Evolutionary conservation across 139 green algal genomes (phyloP).

Genomic region (Pseudopediastrum boryanum): DNA sequence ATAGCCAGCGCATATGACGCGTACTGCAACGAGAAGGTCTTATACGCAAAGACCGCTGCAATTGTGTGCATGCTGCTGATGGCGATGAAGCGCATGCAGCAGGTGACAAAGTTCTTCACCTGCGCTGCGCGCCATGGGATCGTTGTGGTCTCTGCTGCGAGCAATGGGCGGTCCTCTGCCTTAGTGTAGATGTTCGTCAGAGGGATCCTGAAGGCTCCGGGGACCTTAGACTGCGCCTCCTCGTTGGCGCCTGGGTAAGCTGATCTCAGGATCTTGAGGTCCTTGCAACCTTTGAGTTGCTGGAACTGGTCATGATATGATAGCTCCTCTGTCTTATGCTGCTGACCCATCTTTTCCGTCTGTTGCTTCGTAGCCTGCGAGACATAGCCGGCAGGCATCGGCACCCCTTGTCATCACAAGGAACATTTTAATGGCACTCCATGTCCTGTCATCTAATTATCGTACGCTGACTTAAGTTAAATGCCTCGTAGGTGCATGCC

Average conservation of each 20-base stretch:
- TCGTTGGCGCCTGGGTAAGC: conserved; percentile 1
- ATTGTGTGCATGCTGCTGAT: conserved; percentile 25
- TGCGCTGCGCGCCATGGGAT: conserved; percentile 7
- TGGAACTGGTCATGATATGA: conserved; percentile 19
- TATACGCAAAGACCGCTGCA: not conserved
- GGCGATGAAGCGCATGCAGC: conserved; percentile 12
- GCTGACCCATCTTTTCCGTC: too few relatives aligned
- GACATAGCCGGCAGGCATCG: too few relatives aligned
- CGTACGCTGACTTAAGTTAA: too few relatives aligned
- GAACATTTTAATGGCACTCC: too few relatives aligned
- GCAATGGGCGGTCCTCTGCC: conserved; percentile 1
- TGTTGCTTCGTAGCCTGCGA: too few relatives aligned
- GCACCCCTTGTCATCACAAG: too few relatives aligned
- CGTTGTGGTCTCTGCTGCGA: conserved; percentile 25
- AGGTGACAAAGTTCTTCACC: conserved; percentile 35
- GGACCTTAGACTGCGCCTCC: not conserved
- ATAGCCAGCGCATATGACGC: conserved; percentile 59
- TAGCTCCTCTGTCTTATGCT: too few relatives aligned
- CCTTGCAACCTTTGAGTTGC: conserved; percentile 28
- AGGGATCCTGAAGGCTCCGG: too few relatives aligned
- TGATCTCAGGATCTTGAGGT: conserved; percentile 6
- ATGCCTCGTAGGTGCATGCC: too few relatives aligned
- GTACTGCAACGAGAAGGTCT: conserved; percentile 70
- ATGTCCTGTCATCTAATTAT: too few relatives aligned
- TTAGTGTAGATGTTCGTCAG: conserved; percentile 12